phyloP scores from a whole-genome alignment of 2,329 filamentous ascomycete genomes.

The Teratosphaeria gauchensis region DNA sequence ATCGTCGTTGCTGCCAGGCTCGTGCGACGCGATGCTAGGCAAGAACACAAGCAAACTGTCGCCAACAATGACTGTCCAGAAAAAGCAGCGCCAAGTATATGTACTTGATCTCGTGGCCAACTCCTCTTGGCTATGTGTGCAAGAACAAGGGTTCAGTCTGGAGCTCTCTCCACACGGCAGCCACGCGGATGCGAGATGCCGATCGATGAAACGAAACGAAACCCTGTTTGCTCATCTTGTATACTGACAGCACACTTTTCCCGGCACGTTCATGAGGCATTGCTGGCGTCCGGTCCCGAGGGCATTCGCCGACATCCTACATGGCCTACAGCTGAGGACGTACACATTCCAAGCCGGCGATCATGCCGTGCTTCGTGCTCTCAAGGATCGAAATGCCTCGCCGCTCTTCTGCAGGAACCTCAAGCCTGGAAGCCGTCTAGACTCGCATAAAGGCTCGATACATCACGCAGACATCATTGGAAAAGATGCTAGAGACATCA shows the following conservation, averaged over 20 bases:
- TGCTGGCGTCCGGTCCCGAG: background rate
- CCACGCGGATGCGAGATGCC: background rate
- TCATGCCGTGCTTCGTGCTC: conserved; percentile 33
- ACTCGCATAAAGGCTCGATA: conserved; percentile 41
- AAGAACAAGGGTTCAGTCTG: background rate
- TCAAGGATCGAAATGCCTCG: conserved; percentile 25
- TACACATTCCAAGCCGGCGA: conserved; percentile 18
- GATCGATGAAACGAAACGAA: background rate
- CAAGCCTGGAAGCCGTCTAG: conserved; percentile 20
- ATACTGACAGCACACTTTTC: background rate
- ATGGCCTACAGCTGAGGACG: background rate
- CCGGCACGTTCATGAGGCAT: background rate
- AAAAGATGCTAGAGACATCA: conserved; percentile 47
- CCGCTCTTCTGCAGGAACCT: conserved; percentile 33
- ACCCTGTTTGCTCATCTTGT: background rate
- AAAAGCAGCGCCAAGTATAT: background rate
- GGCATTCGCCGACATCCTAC: background rate
- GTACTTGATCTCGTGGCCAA: background rate
- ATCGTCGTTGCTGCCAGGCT: background rate
- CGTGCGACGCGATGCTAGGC: background rate
- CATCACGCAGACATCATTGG: conserved; percentile 54
- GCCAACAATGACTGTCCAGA: background rate
- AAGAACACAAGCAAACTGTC: background rate
- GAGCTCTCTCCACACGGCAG: background rate
- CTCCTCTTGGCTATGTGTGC: background rate